phyloP scores from a whole-genome alignment of 768 basidiomycete genomes.

The Plicaturopsis crispa region DNA sequence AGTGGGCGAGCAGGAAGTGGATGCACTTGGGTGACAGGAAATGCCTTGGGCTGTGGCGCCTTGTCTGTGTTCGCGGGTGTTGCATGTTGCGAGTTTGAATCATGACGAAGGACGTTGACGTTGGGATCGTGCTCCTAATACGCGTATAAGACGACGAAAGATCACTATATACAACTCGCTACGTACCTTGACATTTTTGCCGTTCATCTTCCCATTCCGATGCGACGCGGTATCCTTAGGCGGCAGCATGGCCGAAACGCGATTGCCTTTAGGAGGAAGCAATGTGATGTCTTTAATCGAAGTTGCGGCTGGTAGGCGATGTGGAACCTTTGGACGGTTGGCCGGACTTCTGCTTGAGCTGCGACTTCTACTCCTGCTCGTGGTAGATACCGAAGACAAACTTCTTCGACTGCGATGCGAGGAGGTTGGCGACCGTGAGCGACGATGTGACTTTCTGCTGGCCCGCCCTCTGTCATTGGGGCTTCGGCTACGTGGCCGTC shows the following conservation, averaged over 20 bases:
- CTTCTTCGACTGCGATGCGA: conserved; percentile 42
- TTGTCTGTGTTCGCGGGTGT: too few relatives aligned
- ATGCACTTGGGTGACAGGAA: too few relatives aligned
- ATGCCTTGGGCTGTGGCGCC: too few relatives aligned
- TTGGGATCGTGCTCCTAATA: too few relatives aligned
- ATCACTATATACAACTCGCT: conserved; percentile 2
- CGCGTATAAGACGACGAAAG: not conserved
- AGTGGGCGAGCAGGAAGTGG: too few relatives aligned
- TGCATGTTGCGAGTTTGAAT: too few relatives aligned
- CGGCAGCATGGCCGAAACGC: conserved; percentile 11
- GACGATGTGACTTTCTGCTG: conserved; percentile 14
- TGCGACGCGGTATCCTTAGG: conserved; percentile 17
- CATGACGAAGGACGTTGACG: too few relatives aligned
- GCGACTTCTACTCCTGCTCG: conserved; percentile 48
- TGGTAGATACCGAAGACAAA: conserved; percentile 45
- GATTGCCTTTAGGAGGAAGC: conserved; percentile 22
- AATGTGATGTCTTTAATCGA: conserved; percentile 27
- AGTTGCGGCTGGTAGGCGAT: conserved; percentile 50
- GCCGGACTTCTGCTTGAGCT: conserved; percentile 46
- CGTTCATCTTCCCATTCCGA: conserved; percentile 32
- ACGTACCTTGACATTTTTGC: conserved; percentile 25
- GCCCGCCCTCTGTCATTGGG: conserved; percentile 39
- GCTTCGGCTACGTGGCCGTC: conserved; percentile 37
- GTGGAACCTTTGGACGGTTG: conserved; percentile 45
- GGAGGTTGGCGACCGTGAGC: conserved; percentile 33